A percentile compares a stretch with the other conserved stretches of the same genome.
These are phyloP conservation scores for Boletus huronensis DNA, from an alignment of 768 basidiomycete genomes.

Conservation along the genomic window DNA sequence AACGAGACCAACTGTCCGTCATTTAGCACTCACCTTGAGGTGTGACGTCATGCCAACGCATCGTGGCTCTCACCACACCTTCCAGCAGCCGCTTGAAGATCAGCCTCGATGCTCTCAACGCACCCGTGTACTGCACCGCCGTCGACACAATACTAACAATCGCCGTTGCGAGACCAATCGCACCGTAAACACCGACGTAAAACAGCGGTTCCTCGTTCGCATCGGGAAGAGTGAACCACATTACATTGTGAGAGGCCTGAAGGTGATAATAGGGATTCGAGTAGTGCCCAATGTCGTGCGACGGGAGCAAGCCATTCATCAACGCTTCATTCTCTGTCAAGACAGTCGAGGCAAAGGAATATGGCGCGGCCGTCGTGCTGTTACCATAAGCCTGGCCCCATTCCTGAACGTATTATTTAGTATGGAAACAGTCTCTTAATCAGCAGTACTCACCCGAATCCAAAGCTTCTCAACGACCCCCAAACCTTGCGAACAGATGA, in stretches of 20 bases:
- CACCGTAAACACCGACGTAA: slow-evolving; percentile 66
- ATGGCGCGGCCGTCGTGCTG: slow-evolving; percentile 2
- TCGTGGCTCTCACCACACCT: slow-evolving; percentile 75
- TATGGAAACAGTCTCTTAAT: not conserved
- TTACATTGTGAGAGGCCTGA: slow-evolving; percentile 1
- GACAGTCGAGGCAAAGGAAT: slow-evolving; percentile 17
- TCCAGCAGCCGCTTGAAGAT: slow-evolving; percentile 54
- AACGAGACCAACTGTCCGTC: not conserved
- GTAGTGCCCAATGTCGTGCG: slow-evolving; percentile 14
- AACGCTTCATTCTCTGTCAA: slow-evolving; percentile 30
- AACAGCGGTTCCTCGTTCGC: slow-evolving; percentile 63
- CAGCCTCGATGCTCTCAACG: slow-evolving; percentile 33
- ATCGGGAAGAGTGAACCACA: slow-evolving; percentile 37
- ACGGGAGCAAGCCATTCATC: slow-evolving; percentile 25
- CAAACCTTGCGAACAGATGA: slow-evolving; percentile 23
- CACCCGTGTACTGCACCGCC: slow-evolving; percentile 57
- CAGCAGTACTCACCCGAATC: slow-evolving; percentile 21
- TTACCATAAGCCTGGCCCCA: slow-evolving; percentile 28
- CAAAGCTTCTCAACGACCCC: slow-evolving; percentile 31
- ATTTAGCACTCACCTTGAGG: slow-evolving; percentile 52
- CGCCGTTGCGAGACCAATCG: slow-evolving; percentile 51
- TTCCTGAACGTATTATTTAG: slow-evolving; percentile 15
- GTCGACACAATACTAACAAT: slow-evolving; percentile 44
- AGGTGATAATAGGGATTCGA: slow-evolving; percentile 17
- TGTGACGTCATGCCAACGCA: slow-evolving; percentile 82